Base-by-base conservation (phyloP, 768 basidiomycete genomes). In the Naganishia randhawae region DNA sequence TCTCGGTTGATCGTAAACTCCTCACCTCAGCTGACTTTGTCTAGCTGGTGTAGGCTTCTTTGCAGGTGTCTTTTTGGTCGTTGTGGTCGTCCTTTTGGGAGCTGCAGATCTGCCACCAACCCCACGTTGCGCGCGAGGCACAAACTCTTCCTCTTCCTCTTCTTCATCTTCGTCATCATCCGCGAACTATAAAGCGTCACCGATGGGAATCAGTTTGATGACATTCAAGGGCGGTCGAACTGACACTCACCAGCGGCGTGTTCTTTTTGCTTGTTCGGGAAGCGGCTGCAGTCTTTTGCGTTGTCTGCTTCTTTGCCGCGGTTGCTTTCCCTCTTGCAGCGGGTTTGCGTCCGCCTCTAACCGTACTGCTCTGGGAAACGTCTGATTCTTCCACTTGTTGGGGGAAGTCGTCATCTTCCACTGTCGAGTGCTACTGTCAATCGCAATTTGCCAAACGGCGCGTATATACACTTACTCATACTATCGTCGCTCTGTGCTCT, bases 251-350 rank as follows among this genome's bases (percentile, higher is more conserved):
- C 65, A 79, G 61, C 1, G 73, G 69, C 29, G 78, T 72, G 14
- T 80, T 74, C 63, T 76, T 76, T 31, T 72, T 71, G 13, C 65
- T 66, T 57, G 66, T 73, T 33, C 63, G 45, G 32, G 48, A 80
- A 32, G 76, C 51, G 0, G 81, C 72, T 4, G 77, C 72, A 33
- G 73, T 81, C 61, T 77, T 79, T 27, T 75, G 63, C 10, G 74
- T 63, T 14, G 71, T 64, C 35, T 50, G 53, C 45, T 54, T 62
- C 39, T 42, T 50, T 35, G 48, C 41, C 27, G 70, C 48, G 22
- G 51, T 51, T 33, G 51, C 89, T 88, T 52, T 90, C 31, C 77
- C 54, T 92, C 88, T 85, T 89, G 87, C 81, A 84, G 81, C 88
- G 90, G 90, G 3, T 88, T 90, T 75, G 83, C 85, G 27, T 75